Percentiles rank a stretch among this genome's conserved stretches.
Conservation (phyloP, 441 rosid species). For the Pelargonium australe region DNA sequence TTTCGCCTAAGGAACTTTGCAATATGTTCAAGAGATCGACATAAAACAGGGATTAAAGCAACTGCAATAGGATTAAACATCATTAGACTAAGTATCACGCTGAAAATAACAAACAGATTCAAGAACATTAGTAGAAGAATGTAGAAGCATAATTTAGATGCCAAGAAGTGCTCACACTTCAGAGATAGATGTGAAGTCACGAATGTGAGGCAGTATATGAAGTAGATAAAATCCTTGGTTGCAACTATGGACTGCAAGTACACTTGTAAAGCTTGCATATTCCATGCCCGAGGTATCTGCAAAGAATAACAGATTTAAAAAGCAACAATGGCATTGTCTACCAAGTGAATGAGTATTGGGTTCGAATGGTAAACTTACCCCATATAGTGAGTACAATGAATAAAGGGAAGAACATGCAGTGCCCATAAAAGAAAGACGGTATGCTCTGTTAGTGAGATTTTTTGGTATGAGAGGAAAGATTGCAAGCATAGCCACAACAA, state of each 20-base stretch:
- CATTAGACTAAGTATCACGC: slow-evolving; percentile 1
- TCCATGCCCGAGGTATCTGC: slow-evolving; percentile 87
- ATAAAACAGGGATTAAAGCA: slow-evolving; percentile 83
- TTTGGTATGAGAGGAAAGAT: slow-evolving; percentile 70
- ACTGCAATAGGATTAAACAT: slow-evolving; percentile 40
- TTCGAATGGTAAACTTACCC: slow-evolving; percentile 42
- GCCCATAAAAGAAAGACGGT: slow-evolving; percentile 87
- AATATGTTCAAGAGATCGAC: slow-evolving; percentile 67
- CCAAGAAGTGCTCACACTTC: slow-evolving; percentile 52
- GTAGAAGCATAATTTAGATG: neutral
- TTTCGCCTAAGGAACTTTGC: slow-evolving; percentile 84
- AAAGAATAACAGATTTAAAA: slow-evolving; percentile 19
- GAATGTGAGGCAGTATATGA: slow-evolving; percentile 80
- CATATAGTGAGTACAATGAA: slow-evolving; percentile 74
- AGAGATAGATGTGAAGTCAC: slow-evolving; percentile 85
- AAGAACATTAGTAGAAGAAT: neutral
- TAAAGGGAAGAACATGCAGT: slow-evolving; percentile 74
- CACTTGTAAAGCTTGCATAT: slow-evolving; percentile 76
- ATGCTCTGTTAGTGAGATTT: slow-evolving; percentile 74
- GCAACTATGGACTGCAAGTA: slow-evolving; percentile 72
- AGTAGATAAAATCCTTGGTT: slow-evolving; percentile 82
- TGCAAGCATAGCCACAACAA: slow-evolving; percentile 82
- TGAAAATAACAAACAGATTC: slow-evolving; percentile 5
- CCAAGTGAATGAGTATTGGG: slow-evolving; percentile 8
- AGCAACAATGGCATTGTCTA: slow-evolving; percentile 14